Evolutionary conservation across 2,329 filamentous ascomycete genomes (phyloP), one percentile per base, ranked within the genome.

Genomic region (Trichoderma polysporum): DNA sequence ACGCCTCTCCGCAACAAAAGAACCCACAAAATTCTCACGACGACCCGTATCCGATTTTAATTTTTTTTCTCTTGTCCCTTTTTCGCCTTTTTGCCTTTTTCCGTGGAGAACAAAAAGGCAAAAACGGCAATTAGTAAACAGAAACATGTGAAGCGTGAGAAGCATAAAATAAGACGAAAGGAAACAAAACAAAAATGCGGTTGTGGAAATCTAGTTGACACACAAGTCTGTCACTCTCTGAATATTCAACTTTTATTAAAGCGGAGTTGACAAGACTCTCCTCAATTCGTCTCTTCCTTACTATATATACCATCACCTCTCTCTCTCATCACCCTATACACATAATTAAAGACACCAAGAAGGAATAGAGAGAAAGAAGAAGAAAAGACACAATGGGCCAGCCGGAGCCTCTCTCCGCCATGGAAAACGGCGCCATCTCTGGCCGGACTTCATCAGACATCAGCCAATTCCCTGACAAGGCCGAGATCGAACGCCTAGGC

Each of bases 401-500:
- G 35, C 27, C n/a, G 31, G 60, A 63, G 25, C 22, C 50, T 45
- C 50, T 22, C 60, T 25, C 47, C 3, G 59, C 13, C 49, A 15
- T 57, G 15, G 57, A 57, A 31, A 45, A 27, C 39, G 41, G 50
- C 52, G 41, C 49, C 37, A 19, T 67, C 25, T 67, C 66, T 4
- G 53, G 41, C 52, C 41, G 53, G 53, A 64, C 66, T 7, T 62
- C 65, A 0, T 56, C 31, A 27, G 50, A 59, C 35, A 35, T 50
- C 33, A 59, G 41, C 60, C 47, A 62, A 5, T 22, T 47, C 17
- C 67, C 68, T 1, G 67, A 73, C 54, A 72, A 74, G 19, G 70
- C 72, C 19, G 80, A 82, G 61, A 78, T 91, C 54, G 86, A 91
- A 71, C 81, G 82, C 17, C 80, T 91, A 1, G 89, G 89, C 54